Conservation (phyloP, 495 filamentous ascomycete species). For the Lasiosphaeria miniovina region DNA sequence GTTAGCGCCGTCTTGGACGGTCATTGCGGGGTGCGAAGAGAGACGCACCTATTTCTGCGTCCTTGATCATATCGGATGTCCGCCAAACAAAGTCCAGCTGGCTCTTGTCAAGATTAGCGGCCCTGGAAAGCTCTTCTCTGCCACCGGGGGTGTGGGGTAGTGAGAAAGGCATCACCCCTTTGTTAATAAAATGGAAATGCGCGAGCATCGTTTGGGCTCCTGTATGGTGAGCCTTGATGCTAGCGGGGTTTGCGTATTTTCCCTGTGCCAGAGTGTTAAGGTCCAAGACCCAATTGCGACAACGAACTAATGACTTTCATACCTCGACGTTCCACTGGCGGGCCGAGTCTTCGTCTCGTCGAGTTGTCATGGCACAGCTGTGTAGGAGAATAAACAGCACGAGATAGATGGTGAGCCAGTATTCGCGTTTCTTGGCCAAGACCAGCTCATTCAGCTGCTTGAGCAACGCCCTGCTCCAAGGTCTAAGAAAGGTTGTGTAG, state of each 20-base stretch:
- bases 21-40: background rate
- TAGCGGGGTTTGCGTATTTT: constrained; percentile 22
- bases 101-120: constrained; percentile 22
- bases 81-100: constrained; percentile 25
- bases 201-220: constrained; percentile 44
- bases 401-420: constrained; percentile 31
- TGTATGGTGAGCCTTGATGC: constrained; percentile 22
- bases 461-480: constrained; percentile 27
- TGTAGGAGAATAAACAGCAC: constrained; percentile 29
- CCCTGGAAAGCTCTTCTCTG: constrained; percentile 19
- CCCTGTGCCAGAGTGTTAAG: constrained; percentile 2
- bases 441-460: constrained; percentile 29
- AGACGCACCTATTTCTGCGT: constrained; percentile 15
- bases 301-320: background rate
- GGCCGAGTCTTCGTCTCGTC: constrained; percentile 23
- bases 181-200: constrained; percentile 45
- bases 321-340: constrained; percentile 22
- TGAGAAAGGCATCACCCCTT: constrained; percentile 29
- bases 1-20: background rate
- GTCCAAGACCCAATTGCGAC: background rate
- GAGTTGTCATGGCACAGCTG: constrained; percentile 29
- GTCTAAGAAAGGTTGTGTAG: constrained; percentile 24
- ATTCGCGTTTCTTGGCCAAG: constrained; percentile 25
- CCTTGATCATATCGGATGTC: constrained; percentile 18
- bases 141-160: constrained; percentile 16